Conservation (phyloP, 768 basidiomycete genomes). For the Pleurotus tuber-regium region DNA sequence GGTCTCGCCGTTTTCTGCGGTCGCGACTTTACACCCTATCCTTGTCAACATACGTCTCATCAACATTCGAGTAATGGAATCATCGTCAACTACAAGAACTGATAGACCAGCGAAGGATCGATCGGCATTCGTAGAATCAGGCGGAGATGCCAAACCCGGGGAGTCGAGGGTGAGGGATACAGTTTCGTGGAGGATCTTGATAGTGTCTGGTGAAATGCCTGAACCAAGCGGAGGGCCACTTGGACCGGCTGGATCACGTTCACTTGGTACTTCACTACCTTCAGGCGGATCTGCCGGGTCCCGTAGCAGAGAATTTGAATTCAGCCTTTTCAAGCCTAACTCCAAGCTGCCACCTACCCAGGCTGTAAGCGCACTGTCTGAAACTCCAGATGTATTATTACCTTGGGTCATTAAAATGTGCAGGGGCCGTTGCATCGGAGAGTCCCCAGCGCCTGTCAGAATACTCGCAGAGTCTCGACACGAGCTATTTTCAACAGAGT, state of each 20-base stretch:
- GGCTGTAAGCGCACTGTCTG: no score
- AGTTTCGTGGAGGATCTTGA: constrained; percentile 1
- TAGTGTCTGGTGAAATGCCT: background rate
- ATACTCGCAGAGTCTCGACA: constrained; percentile 13
- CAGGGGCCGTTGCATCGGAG: constrained; percentile 30
- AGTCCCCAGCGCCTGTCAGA: constrained; percentile 16
- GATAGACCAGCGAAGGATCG: constrained; percentile 22
- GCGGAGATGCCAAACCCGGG: background rate
- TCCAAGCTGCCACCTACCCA: constrained; percentile 46
- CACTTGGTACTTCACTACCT: constrained; percentile 36
- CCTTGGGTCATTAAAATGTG: constrained; percentile 56
- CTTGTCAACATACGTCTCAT: constrained; percentile 64
- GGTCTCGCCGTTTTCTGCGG: constrained; percentile 65
- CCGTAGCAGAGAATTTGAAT: constrained; percentile 31
- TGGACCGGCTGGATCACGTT: no score
- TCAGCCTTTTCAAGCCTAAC: constrained; percentile 35
- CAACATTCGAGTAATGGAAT: constrained; percentile 57
- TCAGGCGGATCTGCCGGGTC: constrained; percentile 43
- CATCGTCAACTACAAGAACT: constrained; percentile 70
- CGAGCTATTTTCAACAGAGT: constrained; percentile 18
- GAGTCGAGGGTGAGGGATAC: background rate
- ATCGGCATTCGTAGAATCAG: background rate
- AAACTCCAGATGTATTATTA: constrained; percentile 17
- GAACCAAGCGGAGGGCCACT: background rate
- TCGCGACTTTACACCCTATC: constrained; percentile 58